A percentile compares a stretch with the other conserved stretches of the same genome.
phyloP scores from a whole-genome alignment of 495 filamentous ascomycete genomes.

The Penicillium bovifimosum region DNA sequence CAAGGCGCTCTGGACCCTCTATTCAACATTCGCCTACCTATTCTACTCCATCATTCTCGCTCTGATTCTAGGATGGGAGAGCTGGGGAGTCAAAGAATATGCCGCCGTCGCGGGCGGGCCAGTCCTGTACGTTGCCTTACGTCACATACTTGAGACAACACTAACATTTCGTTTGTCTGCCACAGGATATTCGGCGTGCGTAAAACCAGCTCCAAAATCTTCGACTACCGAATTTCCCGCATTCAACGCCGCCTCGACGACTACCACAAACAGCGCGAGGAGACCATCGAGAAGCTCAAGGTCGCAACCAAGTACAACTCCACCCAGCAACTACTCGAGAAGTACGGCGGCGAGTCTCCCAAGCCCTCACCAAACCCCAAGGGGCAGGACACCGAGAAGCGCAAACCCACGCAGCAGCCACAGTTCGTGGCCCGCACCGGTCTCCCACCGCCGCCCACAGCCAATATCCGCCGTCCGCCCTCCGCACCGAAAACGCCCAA shows the following conservation, averaged over 20 bases:
- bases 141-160: background rate
- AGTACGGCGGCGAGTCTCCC: conserved; percentile 69
- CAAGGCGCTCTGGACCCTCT: conserved; percentile 84
- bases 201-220: conserved; percentile 57
- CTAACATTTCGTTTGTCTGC: background rate
- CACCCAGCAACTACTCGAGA: conserved; percentile 87
- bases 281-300: conserved; percentile 91
- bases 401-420: conserved; percentile 17
- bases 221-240: conserved; percentile 70
- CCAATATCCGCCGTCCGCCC: conserved; percentile 60
- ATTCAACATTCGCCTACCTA: conserved; percentile 83
- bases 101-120: conserved; percentile 74
- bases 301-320: conserved; percentile 91
- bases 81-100: conserved; percentile 70
- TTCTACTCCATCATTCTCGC: conserved; percentile 73
- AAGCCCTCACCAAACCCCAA: conserved; percentile 41
- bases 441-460: conserved; percentile 72
- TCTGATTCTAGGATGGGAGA: conserved; percentile 79
- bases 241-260: conserved; percentile 63
- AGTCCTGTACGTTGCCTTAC: conserved; percentile 51
- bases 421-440: conserved; percentile 46
- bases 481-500: conserved; percentile 14
- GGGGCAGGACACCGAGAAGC: conserved; percentile 18
- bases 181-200: conserved; percentile 64
- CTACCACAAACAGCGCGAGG: conserved; percentile 68